Conservation (phyloP, 2,329 filamentous ascomycete species). For the Calonectria pauciramosa region DNA sequence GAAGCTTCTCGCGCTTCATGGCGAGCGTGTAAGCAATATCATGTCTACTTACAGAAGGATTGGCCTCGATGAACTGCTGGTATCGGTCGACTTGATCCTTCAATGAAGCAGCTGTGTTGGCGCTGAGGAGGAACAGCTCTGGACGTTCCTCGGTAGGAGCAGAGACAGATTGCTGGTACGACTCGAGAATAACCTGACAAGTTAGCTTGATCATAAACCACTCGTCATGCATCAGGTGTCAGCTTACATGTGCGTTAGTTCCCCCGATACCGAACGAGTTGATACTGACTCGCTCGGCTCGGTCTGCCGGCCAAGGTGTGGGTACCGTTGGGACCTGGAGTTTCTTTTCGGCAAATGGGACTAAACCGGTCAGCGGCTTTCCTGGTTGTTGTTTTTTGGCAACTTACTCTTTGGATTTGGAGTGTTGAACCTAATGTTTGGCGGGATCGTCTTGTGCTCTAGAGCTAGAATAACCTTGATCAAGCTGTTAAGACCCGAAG, state of each 20-base stretch:
- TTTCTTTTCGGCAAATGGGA: slow-evolving; percentile 42
- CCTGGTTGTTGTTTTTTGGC: slow-evolving; percentile 47
- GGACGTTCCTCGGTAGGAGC: background rate
- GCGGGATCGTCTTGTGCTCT: slow-evolving; percentile 39
- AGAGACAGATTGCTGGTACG: background rate
- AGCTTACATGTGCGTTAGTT: slow-evolving; percentile 44
- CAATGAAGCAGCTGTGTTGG: slow-evolving; percentile 13
- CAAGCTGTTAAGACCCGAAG: slow-evolving; percentile 40
- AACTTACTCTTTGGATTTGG: slow-evolving; percentile 45
- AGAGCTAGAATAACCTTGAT: slow-evolving; percentile 44
- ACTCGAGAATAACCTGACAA: slow-evolving; percentile 27
- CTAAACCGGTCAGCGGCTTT: slow-evolving; percentile 33
- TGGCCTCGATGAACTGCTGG: background rate
- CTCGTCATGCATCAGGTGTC: slow-evolving; percentile 40
- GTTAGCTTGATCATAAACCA: background rate
- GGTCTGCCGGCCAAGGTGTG: slow-evolving; percentile 26
- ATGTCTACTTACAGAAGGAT: background rate
- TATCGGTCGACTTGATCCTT: slow-evolving; percentile 8
- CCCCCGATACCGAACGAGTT: slow-evolving; percentile 50
- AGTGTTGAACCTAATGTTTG: slow-evolving; percentile 40
- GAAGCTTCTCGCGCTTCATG: slow-evolving; percentile 10
- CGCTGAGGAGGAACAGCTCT: slow-evolving; percentile 8
- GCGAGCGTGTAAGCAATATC: slow-evolving; percentile 21
- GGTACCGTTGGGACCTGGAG: slow-evolving; percentile 36
- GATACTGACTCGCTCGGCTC: slow-evolving; percentile 35